Percentiles rank a stretch among this genome's conserved stretches.
phyloP scores from a whole-genome alignment of 2,329 filamentous ascomycete species.

The Fusarium mundagurra region DNA sequence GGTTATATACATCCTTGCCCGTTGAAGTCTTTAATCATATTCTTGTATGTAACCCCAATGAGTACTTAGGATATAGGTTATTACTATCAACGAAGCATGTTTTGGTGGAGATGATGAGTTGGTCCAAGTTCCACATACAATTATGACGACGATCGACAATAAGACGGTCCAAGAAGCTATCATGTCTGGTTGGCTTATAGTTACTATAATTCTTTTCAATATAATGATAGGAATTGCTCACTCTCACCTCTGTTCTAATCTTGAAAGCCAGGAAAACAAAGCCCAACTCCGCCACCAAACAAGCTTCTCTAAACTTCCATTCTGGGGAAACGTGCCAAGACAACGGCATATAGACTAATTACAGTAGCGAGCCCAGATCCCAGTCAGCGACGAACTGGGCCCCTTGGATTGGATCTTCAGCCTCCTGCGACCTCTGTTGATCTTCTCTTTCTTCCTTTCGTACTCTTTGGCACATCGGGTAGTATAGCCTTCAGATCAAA shows the following conservation, averaged over 20 bases:
- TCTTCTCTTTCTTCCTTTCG: background rate
- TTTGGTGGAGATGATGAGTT: conserved; percentile 28
- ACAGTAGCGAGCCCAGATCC: conserved; percentile 16
- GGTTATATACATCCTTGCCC: background rate
- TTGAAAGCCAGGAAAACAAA: background rate
- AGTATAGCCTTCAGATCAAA: background rate
- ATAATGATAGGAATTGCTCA: background rate
- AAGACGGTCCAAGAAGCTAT: background rate
- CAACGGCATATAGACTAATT: conserved; percentile 13
- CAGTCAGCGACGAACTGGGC: conserved; percentile 12
- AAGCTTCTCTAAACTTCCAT: conserved; percentile 13
- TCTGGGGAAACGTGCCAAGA: conserved; percentile 40
- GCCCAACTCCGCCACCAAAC: background rate
- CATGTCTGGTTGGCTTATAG: background rate
- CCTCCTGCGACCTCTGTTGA: conserved; percentile 27
- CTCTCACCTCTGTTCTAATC: background rate
- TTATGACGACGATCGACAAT: background rate
- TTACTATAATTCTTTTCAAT: background rate
- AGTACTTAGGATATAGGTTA: background rate
- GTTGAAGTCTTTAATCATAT: background rate
- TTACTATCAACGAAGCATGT: background rate
- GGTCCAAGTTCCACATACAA: conserved; percentile 19
- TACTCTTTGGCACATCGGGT: background rate
- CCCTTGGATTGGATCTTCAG: conserved; percentile 28
- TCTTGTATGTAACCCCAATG: too few relatives aligned